These are phyloP conservation scores for Diaporthe sp. DNA, from an alignment of 2,329 filamentous ascomycete genomes.

Conservation along the genomic window DNA sequence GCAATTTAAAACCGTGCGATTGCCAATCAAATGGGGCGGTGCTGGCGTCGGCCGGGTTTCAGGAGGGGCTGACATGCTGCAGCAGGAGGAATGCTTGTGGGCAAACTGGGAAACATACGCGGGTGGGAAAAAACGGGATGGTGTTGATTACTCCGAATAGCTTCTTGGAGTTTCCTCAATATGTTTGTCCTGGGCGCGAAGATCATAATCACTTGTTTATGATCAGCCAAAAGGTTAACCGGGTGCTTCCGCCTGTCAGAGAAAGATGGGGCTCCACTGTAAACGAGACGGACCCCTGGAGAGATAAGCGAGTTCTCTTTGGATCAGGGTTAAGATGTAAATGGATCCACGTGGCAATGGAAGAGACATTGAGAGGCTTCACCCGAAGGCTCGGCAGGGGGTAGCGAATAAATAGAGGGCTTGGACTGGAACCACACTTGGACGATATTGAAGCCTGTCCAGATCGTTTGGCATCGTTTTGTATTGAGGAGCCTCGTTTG, in stretches of 20 bases:
- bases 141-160: neutral
- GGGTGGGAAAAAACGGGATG: neutral
- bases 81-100: slow-evolving; percentile 20
- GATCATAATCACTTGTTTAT: slow-evolving; percentile 14
- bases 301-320: slow-evolving; percentile 14
- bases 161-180: neutral
- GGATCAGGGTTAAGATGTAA: slow-evolving; percentile 8
- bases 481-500: neutral
- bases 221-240: slow-evolving; percentile 6
- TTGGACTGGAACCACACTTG: neutral
- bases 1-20: slow-evolving; percentile 32
- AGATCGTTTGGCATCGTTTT: neutral
- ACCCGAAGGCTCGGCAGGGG: slow-evolving; percentile 12
- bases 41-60: slow-evolving; percentile 26
- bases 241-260: neutral
- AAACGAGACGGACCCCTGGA: slow-evolving; percentile 17
- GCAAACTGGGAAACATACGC: neutral
- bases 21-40: slow-evolving; percentile 29
- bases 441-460: neutral
- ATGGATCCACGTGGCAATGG: slow-evolving; percentile 9
- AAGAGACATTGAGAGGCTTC: neutral
- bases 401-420: slow-evolving; percentile 11
- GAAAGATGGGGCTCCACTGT: slow-evolving; percentile 26
- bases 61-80: slow-evolving; percentile 25
- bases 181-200: neutral